These are phyloP conservation scores for Niebla homalea DNA, from an alignment of 495 filamentous ascomycete species.

Conservation along the genomic window DNA sequence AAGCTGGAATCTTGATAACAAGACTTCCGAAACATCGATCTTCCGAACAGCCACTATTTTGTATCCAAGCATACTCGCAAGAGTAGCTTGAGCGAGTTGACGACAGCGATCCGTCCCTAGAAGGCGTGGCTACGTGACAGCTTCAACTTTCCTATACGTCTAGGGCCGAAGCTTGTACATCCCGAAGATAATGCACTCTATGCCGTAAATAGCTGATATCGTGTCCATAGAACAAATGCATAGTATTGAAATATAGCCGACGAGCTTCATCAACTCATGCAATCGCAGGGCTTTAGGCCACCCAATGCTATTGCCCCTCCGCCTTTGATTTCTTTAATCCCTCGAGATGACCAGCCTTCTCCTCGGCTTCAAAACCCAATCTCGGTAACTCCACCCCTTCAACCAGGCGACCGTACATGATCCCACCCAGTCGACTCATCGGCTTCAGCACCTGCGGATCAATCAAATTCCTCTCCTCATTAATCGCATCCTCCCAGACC, in stretches of 20 bases:
- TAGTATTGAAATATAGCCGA: constrained; percentile 3
- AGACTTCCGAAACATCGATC: too few species aligned
- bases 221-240: constrained; percentile 12
- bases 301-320: constrained; percentile 21
- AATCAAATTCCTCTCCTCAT: constrained; percentile 57
- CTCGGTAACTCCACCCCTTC: constrained; percentile 67
- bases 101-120: not conserved
- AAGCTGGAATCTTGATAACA: too few species aligned
- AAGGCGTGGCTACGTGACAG: not conserved
- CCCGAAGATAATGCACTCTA: not conserved
- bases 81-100: not conserved
- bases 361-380: constrained; percentile 48
- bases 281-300: not conserved
- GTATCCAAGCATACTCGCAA: not conserved
- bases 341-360: constrained; percentile 29
- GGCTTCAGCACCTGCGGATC: constrained; percentile 61
- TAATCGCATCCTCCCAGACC: constrained; percentile 78
- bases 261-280: constrained; percentile 3
- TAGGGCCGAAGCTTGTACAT: not conserved
- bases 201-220: constrained; percentile 6
- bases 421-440: constrained; percentile 68
- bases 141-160: not conserved
- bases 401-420: constrained; percentile 59
- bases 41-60: too few species aligned
- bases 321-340: constrained; percentile 28